Conservation (phyloP, 768 basidiomycete species). For the Pleurotus platypus region DNA sequence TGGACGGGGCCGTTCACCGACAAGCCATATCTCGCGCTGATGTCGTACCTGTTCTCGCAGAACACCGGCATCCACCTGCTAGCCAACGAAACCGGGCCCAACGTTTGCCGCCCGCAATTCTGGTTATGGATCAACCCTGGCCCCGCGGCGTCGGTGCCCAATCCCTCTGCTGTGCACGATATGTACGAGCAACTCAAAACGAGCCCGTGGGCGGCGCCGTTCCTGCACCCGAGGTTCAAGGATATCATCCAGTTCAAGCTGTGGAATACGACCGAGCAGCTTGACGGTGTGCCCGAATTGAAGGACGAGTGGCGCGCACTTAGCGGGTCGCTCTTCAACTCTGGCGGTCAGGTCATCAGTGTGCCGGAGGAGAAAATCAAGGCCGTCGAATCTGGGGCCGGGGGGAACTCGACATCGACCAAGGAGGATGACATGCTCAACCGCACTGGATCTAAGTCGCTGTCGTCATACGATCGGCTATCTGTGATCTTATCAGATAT, state of each 20-base stretch:
- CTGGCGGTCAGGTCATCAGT: constrained; percentile 73
- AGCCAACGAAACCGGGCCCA: constrained; percentile 34
- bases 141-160: constrained; percentile 80
- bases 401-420: constrained; percentile 50
- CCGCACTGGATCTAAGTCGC: constrained; percentile 86
- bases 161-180: constrained; percentile 70
- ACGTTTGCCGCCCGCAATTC: constrained; percentile 81
- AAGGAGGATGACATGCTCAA: constrained; percentile 57
- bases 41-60: constrained; percentile 92
- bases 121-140: constrained; percentile 98
- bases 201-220: constrained; percentile 90
- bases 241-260: constrained; percentile 88
- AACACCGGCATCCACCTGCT: constrained; percentile 75
- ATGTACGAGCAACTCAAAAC: constrained; percentile 77
- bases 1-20: constrained; percentile 97
- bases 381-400: constrained; percentile 31
- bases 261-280: constrained; percentile 96
- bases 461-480: constrained; percentile 82
- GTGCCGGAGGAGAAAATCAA: constrained; percentile 40
- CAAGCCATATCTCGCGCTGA: constrained; percentile 89
- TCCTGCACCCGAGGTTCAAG: constrained; percentile 85
- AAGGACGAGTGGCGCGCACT: constrained; percentile 83
- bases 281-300: constrained; percentile 83
- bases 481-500: constrained; percentile 93
- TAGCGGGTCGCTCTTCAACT: constrained; percentile 79